These are phyloP conservation scores for Alternaria angustiovoidea DNA, from an alignment of 2,329 filamentous ascomycete species.

Conservation along the genomic window DNA sequence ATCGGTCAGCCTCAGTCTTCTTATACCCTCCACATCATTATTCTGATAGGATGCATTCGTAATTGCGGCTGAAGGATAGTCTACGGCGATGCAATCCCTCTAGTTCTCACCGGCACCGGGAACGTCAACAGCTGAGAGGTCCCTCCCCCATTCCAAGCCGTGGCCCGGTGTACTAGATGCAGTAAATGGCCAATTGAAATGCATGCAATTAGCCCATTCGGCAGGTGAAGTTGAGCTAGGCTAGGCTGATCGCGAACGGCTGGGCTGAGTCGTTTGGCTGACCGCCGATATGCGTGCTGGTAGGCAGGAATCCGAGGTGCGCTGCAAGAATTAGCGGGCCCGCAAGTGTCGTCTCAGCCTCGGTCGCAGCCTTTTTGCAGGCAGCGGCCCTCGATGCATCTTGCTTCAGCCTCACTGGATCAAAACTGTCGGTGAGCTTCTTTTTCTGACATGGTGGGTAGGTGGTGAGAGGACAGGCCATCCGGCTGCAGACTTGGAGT, in stretches of 20 bases:
- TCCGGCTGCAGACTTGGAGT: too few species aligned
- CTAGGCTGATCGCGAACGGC: conserved; percentile 1
- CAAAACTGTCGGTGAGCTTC: not conserved
- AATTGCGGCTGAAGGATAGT: not conserved
- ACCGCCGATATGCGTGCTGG: not conserved
- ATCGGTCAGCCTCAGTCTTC: not conserved
- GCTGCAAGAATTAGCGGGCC: not conserved
- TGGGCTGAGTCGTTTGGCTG: not conserved
- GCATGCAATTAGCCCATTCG: not conserved
- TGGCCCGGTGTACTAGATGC: not conserved
- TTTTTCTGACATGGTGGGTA: not conserved
- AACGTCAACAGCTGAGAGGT: not conserved
- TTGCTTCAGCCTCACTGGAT: not conserved
- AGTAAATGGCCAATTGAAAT: not conserved
- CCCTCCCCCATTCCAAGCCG: not conserved
- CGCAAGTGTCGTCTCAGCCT: not conserved
- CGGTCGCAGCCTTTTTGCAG: not conserved
- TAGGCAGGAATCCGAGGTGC: not conserved
- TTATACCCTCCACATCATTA: not conserved
- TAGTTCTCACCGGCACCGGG: conserved; percentile 2
- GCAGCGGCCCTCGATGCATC: not conserved
- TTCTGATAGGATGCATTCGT: not conserved
- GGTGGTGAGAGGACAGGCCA: not conserved
- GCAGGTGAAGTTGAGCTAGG: not conserved
- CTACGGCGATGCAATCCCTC: not conserved